Base-by-base conservation (phyloP, 352 stramenopile species). In the Pythium sukuiense region DNA sequence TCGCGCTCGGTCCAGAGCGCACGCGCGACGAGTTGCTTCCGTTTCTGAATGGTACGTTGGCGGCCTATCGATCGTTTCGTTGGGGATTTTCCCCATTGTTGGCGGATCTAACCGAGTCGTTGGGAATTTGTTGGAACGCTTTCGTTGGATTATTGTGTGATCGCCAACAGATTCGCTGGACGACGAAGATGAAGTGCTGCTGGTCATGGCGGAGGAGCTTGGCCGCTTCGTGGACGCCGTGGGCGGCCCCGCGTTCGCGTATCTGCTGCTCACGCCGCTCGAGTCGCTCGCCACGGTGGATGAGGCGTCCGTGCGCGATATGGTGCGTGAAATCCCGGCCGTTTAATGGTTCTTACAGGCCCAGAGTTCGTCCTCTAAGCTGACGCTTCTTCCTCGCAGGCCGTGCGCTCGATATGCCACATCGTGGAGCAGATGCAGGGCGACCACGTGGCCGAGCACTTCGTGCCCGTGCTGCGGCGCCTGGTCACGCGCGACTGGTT, bases 121-220 rank as follows among this genome's bases (percentile, higher is more conserved):
- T 59, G 33, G 45, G 14, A n/a, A 52, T 52, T 24, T 24, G 20
- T 24, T 24, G 20, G 20, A 24, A 24, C 20, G 20, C 20, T 24
- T 24, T 24, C 13, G 30, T 13, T 14, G 20, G 46, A 61, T 24
- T 7, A 6, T 27, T 70, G 33, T 64, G 53, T 48, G 27, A 65
- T 48, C 54, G 55, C 66, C 60, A 94, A 52, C 45, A 52, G 97
- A 99, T 65, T 98, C 89, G 16, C 87, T 98, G 18, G 97, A 99
- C 69, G 97, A 99, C 64, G 97, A 99, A 70, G 98, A 99, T 76
- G 96, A 99, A 73, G 96, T 99, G 33, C 75, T 99, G 50, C 71
- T 98, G 53, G 93, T 95, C 41, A 96, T 98, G 80, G 94, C 95
- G 6, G 92, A 98, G 69, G 85, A 98, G 59, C 69, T 98, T 9